Conservation (phyloP, 2,329 filamentous ascomycete genomes). For the Elsinoe australis region DNA sequence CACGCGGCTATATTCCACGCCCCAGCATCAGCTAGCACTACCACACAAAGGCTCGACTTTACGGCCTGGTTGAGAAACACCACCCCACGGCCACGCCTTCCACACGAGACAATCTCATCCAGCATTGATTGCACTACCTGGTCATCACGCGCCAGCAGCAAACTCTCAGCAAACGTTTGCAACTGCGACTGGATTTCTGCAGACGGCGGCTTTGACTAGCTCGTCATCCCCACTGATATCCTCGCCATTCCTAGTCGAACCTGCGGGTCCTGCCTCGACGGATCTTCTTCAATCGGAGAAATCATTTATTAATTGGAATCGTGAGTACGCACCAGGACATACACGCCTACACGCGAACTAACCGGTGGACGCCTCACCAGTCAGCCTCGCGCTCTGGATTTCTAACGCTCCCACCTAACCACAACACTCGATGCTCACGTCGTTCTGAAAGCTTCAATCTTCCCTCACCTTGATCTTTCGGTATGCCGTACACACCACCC, state of each 20-base stretch:
- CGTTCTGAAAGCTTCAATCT: constrained; percentile 1
- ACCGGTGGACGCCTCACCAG: constrained; percentile 12
- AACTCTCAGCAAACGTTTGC: background rate
- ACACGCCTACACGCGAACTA: constrained; percentile 5
- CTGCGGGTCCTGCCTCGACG: constrained; percentile 20
- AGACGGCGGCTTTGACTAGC: constrained; percentile 34
- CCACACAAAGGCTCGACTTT: constrained; percentile 3
- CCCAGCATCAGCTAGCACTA: background rate
- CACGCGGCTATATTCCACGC: constrained; percentile 5
- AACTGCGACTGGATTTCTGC: constrained; percentile 16
- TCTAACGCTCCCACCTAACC: constrained; percentile 39
- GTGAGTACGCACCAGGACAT: constrained; percentile 4
- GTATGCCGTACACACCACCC: constrained; percentile 86
- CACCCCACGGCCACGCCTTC: constrained; percentile 14
- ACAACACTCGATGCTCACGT: constrained; percentile 24
- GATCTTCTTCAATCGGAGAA: background rate
- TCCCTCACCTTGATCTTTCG: constrained; percentile 31
- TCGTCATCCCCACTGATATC: constrained; percentile 21
- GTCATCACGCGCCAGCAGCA: background rate
- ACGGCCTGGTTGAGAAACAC: constrained; percentile 13
- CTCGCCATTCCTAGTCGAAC: constrained; percentile 22
- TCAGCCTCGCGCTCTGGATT: constrained; percentile 24
- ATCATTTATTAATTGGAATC: constrained; percentile 11
- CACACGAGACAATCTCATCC: background rate
- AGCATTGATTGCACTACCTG: background rate